Percentiles rank a stretch among this genome's conserved stretches.
phyloP scores from a whole-genome alignment of 345 rosid species.

The Bruguiera parviflora region DNA sequence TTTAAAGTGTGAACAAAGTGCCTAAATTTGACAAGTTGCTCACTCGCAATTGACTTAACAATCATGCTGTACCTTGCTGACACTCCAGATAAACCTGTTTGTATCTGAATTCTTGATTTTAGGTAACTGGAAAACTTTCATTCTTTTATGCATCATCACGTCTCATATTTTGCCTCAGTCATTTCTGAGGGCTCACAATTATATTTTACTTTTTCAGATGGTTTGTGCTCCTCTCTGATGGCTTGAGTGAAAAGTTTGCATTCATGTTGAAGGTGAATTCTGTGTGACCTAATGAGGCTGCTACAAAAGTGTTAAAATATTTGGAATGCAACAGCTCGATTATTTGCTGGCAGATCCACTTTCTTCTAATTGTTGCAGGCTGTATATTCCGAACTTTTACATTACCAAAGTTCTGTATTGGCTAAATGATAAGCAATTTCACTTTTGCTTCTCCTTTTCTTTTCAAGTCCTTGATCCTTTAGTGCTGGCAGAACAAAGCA shows the following conservation, averaged over 20 bases:
- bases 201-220: constrained; percentile 36
- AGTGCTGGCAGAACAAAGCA: background rate
- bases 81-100: constrained; percentile 27
- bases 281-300: constrained; percentile 26
- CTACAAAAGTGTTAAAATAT: constrained; percentile 21
- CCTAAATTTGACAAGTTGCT: constrained; percentile 15
- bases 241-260: constrained; percentile 29
- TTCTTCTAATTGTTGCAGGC: constrained; percentile 16
- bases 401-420: constrained; percentile 30
- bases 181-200: constrained; percentile 3
- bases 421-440: constrained; percentile 14
- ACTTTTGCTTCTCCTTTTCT: background rate
- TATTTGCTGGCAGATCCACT: constrained; percentile 15
- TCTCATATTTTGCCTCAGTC: background rate
- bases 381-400: constrained; percentile 20
- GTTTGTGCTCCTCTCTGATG: constrained; percentile 24
- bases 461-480: background rate
- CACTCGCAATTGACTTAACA: constrained; percentile 15
- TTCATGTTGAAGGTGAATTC: constrained; percentile 31
- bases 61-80: constrained; percentile 22
- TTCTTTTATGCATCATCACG: background rate
- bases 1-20: constrained; percentile 12
- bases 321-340: constrained; percentile 25
- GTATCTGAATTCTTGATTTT: constrained; percentile 22
- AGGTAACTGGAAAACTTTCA: constrained; percentile 29